Percentiles rank a stretch among this genome's conserved stretches.
phyloP scores from a whole-genome alignment of 2,329 filamentous ascomycete species.

The Aquanectria penicillioides region DNA sequence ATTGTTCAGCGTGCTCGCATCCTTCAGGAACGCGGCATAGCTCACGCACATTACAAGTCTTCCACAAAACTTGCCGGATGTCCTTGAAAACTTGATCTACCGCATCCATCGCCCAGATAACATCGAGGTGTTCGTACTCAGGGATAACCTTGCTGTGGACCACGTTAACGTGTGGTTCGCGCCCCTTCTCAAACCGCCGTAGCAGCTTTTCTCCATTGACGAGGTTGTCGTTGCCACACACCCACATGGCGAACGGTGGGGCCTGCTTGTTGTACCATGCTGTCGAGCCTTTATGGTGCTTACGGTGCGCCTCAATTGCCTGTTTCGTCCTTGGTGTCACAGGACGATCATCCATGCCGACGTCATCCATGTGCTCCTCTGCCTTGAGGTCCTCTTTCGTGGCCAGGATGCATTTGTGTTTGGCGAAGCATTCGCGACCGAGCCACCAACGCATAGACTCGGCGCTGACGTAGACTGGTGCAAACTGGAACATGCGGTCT shows the following conservation, averaged over 20 bases:
- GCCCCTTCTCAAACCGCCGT: conserved; percentile 75
- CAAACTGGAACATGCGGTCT: conserved; percentile 89
- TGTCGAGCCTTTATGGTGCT: conserved; percentile 59
- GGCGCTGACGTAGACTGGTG: conserved; percentile 88
- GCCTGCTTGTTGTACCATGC: conserved; percentile 86
- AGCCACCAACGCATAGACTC: conserved; percentile 98
- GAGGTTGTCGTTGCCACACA: conserved; percentile 83
- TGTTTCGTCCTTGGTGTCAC: conserved; percentile 35
- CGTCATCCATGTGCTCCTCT: conserved; percentile 70
- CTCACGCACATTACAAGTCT: conserved; percentile 68
- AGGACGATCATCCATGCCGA: conserved; percentile 20
- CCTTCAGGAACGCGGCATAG: conserved; percentile 72
- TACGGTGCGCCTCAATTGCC: conserved; percentile 47
- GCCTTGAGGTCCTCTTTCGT: conserved; percentile 75
- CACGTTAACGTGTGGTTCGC: conserved; percentile 83
- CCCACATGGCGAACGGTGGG: conserved; percentile 89
- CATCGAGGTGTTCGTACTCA: conserved; percentile 92
- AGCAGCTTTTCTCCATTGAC: conserved; percentile 84
- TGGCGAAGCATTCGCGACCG: conserved; percentile 81
- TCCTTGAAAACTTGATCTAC: conserved; percentile 85
- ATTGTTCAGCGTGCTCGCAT: conserved; percentile 63
- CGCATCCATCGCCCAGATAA: conserved; percentile 93
- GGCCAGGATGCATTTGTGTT: conserved; percentile 85
- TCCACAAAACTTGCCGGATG: conserved; percentile 85
- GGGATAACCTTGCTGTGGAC: conserved; percentile 86